phyloP scores from a whole-genome alignment of 2,329 filamentous ascomycete genomes.

The Apiospora hydei region DNA sequence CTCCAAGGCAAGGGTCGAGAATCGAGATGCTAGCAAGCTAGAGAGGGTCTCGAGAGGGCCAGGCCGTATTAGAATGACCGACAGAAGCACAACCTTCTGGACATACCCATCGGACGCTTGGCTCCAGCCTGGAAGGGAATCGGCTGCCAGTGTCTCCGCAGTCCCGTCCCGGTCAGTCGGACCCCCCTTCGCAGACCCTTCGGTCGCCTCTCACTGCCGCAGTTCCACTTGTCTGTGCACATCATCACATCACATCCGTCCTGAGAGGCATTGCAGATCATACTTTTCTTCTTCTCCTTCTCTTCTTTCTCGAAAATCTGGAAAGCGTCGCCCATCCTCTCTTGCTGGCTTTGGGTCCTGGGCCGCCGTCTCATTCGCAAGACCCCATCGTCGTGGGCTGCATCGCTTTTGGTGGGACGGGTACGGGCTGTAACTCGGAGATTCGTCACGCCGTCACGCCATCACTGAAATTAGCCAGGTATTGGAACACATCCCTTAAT shows the following conservation, averaged over 20 bases:
- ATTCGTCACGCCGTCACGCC: constrained; percentile 16
- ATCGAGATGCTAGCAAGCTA: too few relatives aligned
- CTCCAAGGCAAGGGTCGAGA: too few relatives aligned
- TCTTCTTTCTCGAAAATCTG: background rate
- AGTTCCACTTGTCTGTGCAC: background rate
- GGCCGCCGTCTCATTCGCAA: background rate
- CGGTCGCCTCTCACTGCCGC: background rate
- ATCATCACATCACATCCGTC: background rate
- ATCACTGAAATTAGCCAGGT: constrained; percentile 9
- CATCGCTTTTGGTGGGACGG: constrained; percentile 15
- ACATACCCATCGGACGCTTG: constrained; percentile 2
- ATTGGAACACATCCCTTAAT: constrained; percentile 14
- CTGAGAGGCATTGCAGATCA: background rate
- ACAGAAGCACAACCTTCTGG: background rate
- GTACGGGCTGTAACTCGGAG: constrained; percentile 12
- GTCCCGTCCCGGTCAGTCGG: constrained; percentile 1
- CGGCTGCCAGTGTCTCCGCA: background rate
- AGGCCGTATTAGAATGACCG: constrained; percentile 9
- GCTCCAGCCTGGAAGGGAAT: background rate
- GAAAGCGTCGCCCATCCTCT: background rate
- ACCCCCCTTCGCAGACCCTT: background rate
- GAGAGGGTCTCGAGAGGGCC: background rate
- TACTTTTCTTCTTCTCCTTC: background rate
- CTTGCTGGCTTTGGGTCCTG: background rate
- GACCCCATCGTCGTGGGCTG: constrained; percentile 12